Conservation (phyloP, 2,329 filamentous ascomycete species). For the Ceratocystis alfenasii region DNA sequence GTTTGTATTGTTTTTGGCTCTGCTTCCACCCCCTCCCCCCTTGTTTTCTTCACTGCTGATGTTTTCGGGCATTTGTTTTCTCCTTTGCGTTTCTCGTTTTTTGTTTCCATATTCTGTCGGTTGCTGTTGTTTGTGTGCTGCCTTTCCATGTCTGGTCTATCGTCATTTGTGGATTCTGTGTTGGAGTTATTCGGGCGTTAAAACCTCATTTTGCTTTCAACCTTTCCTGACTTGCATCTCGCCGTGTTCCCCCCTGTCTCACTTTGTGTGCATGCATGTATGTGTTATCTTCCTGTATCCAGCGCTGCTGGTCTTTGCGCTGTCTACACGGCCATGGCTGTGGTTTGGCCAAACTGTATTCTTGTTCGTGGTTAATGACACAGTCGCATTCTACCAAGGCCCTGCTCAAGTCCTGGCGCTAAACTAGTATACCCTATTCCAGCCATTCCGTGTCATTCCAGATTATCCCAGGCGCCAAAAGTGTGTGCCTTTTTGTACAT, state of each 20-base stretch:
- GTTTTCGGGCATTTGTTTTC: not conserved
- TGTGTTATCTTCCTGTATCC: not conserved
- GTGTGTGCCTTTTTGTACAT: too few relatives aligned
- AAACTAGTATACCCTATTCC: too few relatives aligned
- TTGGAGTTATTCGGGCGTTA: slow-evolving; percentile 9
- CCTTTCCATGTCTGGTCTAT: slow-evolving; percentile 2
- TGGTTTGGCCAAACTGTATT: too few relatives aligned
- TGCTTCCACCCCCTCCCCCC: not conserved
- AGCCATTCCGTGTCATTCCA: too few relatives aligned
- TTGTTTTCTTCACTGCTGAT: slow-evolving; percentile 1
- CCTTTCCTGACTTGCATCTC: not conserved
- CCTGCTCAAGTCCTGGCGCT: too few relatives aligned
- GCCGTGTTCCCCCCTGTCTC: not conserved
- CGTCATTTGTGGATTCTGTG: slow-evolving; percentile 11
- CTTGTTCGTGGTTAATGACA: too few relatives aligned
- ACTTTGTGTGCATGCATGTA: not conserved
- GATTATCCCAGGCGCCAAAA: not conserved
- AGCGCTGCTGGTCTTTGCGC: not conserved
- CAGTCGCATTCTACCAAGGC: too few relatives aligned
- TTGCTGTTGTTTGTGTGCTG: slow-evolving; percentile 12
- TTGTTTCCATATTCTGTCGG: slow-evolving; percentile 6
- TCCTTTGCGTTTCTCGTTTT: slow-evolving; percentile 6
- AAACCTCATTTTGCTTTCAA: slow-evolving; percentile 11
- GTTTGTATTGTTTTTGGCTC: not conserved
- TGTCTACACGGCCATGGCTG: not conserved